Base-by-base conservation (phyloP, 2,329 filamentous ascomycete genomes). In the Pestalotiopsis sp. region DNA sequence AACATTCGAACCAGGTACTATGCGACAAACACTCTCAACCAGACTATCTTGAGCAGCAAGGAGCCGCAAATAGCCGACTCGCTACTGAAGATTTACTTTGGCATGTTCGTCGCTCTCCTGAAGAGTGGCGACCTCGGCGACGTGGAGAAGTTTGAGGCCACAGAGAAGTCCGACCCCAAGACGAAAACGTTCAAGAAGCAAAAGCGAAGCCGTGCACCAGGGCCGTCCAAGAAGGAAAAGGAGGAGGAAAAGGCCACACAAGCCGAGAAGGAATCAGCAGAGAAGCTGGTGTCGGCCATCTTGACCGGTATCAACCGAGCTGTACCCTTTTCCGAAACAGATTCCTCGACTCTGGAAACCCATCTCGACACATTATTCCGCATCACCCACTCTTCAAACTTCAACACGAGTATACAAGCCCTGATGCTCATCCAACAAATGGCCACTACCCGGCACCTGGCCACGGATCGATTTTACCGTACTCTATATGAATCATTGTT, bases 321-420 rank as follows among this genome's bases (percentile, higher is more conserved):
- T 9, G 95, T 97, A 74, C 96, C 97, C 1, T 99, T 98, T 79
- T 92, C 94, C 12, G 91, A 92, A 72, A 90, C 92, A 1, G 93
- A 96, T 76, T 90, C 93, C 73, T 88, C 90, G 58, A 90, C 89
- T 27, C 89, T 98, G 72, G 93, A 97, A 76, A 90, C 91, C 69
- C 95, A 99, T 77, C 88, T 99, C 68, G 92, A 98, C 77, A 98
- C 95, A 3, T 87, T 99, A 31, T 99, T 98, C 87, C 91, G 90
- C 75, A 96, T 99, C 75, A 97, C 96, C 0, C 96, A 99, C 81
- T 98, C 95, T 0, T 94, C 95, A 68, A 99, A 99, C 80, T 98
- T 99, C 87, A 99, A 98, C 82, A 99, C 96, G 0, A 96, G 94
- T 77, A 93, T 99, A 49, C 96, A 99, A 81, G 95, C 96, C 41